phyloP scores from a whole-genome alignment of 805 yeast species.

The Candida orba region DNA sequence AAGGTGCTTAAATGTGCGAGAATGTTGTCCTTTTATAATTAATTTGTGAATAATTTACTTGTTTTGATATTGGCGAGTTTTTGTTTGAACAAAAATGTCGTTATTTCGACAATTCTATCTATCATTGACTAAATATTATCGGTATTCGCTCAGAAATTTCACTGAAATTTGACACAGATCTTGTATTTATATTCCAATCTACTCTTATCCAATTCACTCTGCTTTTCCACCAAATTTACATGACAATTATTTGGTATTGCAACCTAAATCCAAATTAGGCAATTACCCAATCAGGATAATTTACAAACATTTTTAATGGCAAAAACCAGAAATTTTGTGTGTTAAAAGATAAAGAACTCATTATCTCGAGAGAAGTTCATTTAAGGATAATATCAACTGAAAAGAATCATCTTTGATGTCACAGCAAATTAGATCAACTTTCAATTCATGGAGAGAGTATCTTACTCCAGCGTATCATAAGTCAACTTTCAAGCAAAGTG shows the following conservation, averaged over 20 bases:
- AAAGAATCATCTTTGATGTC: background rate
- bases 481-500: constrained; percentile 81
- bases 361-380: no score
- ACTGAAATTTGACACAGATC: background rate
- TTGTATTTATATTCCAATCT: no score
- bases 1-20: no score
- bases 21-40: background rate
- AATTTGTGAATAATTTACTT: no score
- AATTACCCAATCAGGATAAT: background rate
- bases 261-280: background rate
- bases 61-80: background rate
- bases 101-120: no score
- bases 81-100: background rate
- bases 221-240: no score
- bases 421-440: constrained; percentile 52
- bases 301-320: background rate
- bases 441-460: constrained; percentile 84
- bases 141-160: no score
- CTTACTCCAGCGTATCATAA: constrained; percentile 82
- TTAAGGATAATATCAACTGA: background rate
- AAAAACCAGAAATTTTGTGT: no score
- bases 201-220: no score
- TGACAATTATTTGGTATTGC: no score
- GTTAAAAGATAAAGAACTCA: no score
- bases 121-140: no score